A percentile compares a stretch with the other conserved stretches of the same genome.
Conservation (phyloP, 2,329 filamentous ascomycete species). For the Bipolaris zeicola region DNA sequence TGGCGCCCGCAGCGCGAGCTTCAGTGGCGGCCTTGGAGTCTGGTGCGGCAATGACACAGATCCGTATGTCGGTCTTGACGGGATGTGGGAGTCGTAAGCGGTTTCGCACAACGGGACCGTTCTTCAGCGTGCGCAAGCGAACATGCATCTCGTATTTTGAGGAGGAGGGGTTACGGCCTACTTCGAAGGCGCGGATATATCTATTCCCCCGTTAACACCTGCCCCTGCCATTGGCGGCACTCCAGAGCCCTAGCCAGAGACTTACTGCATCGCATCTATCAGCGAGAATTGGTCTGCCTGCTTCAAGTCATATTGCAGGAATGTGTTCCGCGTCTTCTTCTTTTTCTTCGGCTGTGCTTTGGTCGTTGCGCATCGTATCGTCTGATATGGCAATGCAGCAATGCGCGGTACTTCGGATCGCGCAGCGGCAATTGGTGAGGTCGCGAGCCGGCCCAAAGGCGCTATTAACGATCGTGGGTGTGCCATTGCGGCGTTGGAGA, state of each 20-base stretch:
- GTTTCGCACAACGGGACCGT: slow-evolving; percentile 84
- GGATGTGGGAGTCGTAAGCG: slow-evolving; percentile 87
- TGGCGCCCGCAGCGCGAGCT: slow-evolving; percentile 78
- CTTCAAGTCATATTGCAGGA: slow-evolving; percentile 66
- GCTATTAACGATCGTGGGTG: slow-evolving; percentile 40
- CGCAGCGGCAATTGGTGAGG: slow-evolving; percentile 25
- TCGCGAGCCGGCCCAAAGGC: slow-evolving; percentile 41
- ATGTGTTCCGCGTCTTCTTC: slow-evolving; percentile 70
- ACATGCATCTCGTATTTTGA: slow-evolving; percentile 90
- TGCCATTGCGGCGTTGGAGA: slow-evolving; percentile 38
- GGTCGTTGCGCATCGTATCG: slow-evolving; percentile 49
- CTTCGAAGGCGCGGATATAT: slow-evolving; percentile 90
- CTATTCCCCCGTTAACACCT: slow-evolving; percentile 53
- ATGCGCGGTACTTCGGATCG: slow-evolving; percentile 29
- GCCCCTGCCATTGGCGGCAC: neutral
- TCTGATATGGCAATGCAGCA: slow-evolving; percentile 40
- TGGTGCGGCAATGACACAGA: slow-evolving; percentile 90
- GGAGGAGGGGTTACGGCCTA: slow-evolving; percentile 73
- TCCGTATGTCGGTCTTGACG: slow-evolving; percentile 83
- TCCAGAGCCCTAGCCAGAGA: neutral
- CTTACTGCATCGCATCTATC: slow-evolving; percentile 89
- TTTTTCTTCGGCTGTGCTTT: slow-evolving; percentile 52
- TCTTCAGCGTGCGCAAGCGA: slow-evolving; percentile 81
- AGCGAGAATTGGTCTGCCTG: slow-evolving; percentile 76
- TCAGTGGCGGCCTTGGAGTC: slow-evolving; percentile 74